Conservation (phyloP, 2,329 filamentous ascomycete species). For the Chrysosporium queenslandicum region DNA sequence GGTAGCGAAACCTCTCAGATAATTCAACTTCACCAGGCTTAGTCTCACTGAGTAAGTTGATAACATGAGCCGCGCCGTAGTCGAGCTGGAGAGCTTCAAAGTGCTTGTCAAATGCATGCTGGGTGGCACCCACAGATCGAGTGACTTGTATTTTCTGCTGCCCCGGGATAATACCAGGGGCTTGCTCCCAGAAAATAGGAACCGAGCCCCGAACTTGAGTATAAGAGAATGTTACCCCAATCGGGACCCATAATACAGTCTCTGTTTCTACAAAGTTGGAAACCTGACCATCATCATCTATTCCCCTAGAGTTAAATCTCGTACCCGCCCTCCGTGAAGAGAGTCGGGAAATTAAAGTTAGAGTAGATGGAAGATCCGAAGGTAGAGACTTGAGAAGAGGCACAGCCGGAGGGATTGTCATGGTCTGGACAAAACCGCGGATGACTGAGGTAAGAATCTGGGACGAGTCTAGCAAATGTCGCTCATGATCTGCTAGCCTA, state of each 20-base stretch:
- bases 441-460: constrained; percentile 88
- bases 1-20: constrained; percentile 66
- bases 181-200: constrained; percentile 94
- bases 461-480: constrained; percentile 70
- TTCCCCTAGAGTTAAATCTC: constrained; percentile 90
- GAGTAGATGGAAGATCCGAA: constrained; percentile 65
- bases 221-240: constrained; percentile 76
- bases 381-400: constrained; percentile 57
- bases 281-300: constrained; percentile 94
- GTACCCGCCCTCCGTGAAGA: constrained; percentile 88
- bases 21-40: constrained; percentile 81
- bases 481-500: constrained; percentile 63
- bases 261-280: constrained; percentile 99
- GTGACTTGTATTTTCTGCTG: constrained; percentile 93
- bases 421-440: constrained; percentile 68
- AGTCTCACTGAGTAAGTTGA: constrained; percentile 85
- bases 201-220: constrained; percentile 87
- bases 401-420: constrained; percentile 68
- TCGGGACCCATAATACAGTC: constrained; percentile 77
- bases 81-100: constrained; percentile 75
- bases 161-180: constrained; percentile 72
- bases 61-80: constrained; percentile 83
- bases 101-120: constrained; percentile 91
- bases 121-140: constrained; percentile 76
- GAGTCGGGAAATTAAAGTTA: constrained; percentile 83